These are phyloP conservation scores for Cyanidium caldarium DNA, from an alignment of 23 red algal species.

Conservation along the genomic window DNA sequence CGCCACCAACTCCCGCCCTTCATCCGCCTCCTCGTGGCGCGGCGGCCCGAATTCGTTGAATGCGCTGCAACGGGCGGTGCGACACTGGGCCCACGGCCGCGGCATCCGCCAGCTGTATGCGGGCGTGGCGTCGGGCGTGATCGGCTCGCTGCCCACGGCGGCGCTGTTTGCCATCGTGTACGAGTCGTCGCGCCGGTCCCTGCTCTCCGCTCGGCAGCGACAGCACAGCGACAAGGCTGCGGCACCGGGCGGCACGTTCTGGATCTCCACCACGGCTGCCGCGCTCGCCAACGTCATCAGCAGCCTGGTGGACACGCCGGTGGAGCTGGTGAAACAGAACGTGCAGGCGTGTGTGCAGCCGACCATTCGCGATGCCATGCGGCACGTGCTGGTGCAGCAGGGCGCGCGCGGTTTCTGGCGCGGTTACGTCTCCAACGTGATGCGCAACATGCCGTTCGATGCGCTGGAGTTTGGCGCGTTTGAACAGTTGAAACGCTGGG, in stretches of 20 bases:
- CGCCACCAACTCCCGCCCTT: not conserved
- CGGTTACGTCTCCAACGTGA: constrained; percentile 10
- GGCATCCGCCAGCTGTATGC: constrained; percentile 12
- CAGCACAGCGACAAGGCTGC: too few relatives aligned
- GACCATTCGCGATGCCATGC: constrained; percentile 9
- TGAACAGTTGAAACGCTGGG: constrained; percentile 14
- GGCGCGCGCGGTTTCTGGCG: constrained; percentile 6
- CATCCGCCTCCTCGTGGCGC: not conserved
- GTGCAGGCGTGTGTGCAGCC: constrained; percentile 15
- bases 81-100: not conserved
- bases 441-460: constrained; percentile 28
- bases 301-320: constrained; percentile 20
- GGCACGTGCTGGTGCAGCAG: not conserved
- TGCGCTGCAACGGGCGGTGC: not conserved
- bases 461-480: constrained; percentile 30
- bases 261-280: constrained; percentile 6
- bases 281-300: constrained; percentile 12
- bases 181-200: not conserved
- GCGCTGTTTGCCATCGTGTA: constrained; percentile 30
- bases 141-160: constrained; percentile 19
- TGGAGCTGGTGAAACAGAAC: constrained; percentile 12
- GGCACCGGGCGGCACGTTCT: not conserved
- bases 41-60: not conserved
- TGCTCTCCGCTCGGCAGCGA: not conserved
- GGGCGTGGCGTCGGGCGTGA: constrained; percentile 4